Percentiles rank a stretch among this genome's conserved stretches.
Conservation (phyloP, 176 grass and related monocot species). For the Alloteropsis semialata region DNA sequence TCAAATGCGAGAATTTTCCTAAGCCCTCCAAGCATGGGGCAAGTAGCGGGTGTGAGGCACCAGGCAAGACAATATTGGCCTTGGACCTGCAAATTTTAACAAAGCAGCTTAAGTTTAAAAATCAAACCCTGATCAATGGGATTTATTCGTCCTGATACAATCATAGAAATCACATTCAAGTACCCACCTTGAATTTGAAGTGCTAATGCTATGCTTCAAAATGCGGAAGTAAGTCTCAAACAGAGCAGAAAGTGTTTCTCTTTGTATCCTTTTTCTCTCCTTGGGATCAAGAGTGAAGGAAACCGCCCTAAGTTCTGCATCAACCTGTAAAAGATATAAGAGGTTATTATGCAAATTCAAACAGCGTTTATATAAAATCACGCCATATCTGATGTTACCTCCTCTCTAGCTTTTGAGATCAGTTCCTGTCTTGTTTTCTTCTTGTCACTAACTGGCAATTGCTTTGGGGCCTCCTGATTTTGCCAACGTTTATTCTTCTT, state of each 20-base stretch:
- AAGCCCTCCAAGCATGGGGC: slow-evolving; percentile 80
- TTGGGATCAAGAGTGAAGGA: slow-evolving; percentile 77
- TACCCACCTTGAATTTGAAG: slow-evolving; percentile 61
- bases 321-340: slow-evolving; percentile 57
- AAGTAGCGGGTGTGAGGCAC: slow-evolving; percentile 65
- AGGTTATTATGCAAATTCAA: slow-evolving; percentile 12
- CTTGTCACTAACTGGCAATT: slow-evolving; percentile 49
- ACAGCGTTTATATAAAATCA: background rate
- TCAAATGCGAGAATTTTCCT: slow-evolving; percentile 94
- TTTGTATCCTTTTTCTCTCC: slow-evolving; percentile 71
- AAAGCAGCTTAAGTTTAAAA: background rate
- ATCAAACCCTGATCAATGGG: background rate
- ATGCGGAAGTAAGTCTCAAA: slow-evolving; percentile 97
- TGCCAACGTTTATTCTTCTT: slow-evolving; percentile 65
- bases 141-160: background rate
- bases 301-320: slow-evolving; percentile 78
- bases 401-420: slow-evolving; percentile 73
- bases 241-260: slow-evolving; percentile 76
- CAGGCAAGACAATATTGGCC: slow-evolving; percentile 12
- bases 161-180: slow-evolving; percentile 3
- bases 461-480: slow-evolving; percentile 61
- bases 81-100: slow-evolving; percentile 52
- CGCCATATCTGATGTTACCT: slow-evolving; percentile 50
- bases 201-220: slow-evolving; percentile 65
- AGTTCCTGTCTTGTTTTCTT: slow-evolving; percentile 76